phyloP scores from a whole-genome alignment of 345 rosid species.

The Limnanthes douglasii region DNA sequence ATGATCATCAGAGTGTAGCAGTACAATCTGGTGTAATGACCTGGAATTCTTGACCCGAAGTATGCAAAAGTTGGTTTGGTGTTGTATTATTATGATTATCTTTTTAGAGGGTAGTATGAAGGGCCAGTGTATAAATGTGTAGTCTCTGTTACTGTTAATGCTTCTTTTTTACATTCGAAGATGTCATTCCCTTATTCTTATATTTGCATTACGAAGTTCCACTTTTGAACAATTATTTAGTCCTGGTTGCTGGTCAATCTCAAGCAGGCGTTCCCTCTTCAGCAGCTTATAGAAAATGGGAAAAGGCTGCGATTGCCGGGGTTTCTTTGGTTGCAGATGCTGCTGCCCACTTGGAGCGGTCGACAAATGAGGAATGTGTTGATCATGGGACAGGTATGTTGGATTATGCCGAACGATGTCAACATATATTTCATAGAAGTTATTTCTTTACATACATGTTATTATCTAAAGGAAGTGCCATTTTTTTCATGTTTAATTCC shows the following conservation, averaged over 20 bases:
- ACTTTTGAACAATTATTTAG: conserved; percentile 1
- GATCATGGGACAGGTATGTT: conserved; percentile 29
- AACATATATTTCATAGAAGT: no score
- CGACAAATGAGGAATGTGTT: conserved; percentile 35
- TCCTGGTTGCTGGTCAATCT: conserved; percentile 10
- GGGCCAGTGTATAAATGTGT: no score
- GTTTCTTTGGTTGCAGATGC: conserved; percentile 99
- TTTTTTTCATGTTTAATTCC: conserved; percentile 15
- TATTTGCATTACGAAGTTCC: conserved; percentile 5
- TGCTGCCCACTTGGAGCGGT: conserved; percentile 91
- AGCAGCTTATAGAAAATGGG: conserved; percentile 87
- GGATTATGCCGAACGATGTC: conserved; percentile 12
- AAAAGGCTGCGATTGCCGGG: conserved; percentile 96
- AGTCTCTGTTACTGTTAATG: conserved; percentile 1
- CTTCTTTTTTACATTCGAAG: conserved; percentile 2
- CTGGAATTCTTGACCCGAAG: neutral
- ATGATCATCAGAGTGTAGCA: neutral
- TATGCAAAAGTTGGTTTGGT: neutral
- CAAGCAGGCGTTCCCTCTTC: conserved; percentile 28
- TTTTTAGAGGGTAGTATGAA: neutral
- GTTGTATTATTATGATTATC: neutral
- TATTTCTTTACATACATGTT: conserved; percentile 9
- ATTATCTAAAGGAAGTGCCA: conserved; percentile 5
- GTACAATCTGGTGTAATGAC: no score
- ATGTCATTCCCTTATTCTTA: conserved; percentile 4